Base-by-base conservation (phyloP, 208 protist species). In the Eutreptiella sp. region DNA sequence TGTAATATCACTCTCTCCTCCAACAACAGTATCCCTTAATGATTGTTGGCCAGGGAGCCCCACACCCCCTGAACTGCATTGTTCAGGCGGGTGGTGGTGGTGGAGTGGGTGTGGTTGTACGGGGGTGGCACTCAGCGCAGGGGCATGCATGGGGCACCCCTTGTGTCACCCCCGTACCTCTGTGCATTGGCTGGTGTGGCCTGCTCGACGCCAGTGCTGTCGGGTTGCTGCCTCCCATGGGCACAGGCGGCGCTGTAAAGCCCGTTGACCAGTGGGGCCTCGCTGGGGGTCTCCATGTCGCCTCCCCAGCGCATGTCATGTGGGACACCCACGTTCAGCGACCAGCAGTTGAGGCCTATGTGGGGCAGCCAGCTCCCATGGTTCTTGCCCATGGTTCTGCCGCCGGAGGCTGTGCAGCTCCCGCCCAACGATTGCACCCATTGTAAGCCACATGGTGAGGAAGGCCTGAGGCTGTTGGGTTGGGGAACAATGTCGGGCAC, bases 401-500 rank as follows among this genome's bases (percentile, higher is more conserved):
- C 62, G 14, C 50, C 7, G 64, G 48, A 65, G 58, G 14, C 16
- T 11, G 14, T 11, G 11, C 24, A 32, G n/a, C 19, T 66, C 58
- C 19, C n/a, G 23, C 3, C 60, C 58, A 64, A 66, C 53, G 53
- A 66, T 58, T 14, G 21, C 23, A 4, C 60, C 60, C 27, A 66
- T 64, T n/a, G 14, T 5, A 16, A 11, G 33, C 50, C 50, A 57
- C 50, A 54, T 66, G 34, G 32, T 31, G 4, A 43, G n/a, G 60
- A 60, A 24, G 60, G 54, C 3, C 45, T 7, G 7, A 66, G 57
- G 26, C 19, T 32, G 27, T 46, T 36, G 5, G 60, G 36, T 58
- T 60, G 21, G 60, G 60, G 43, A 66, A 66, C 9, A 54, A 66
- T 7, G 60, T 66, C 3, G 60, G 60, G 58, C 60, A 66, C n/a